Conservation (phyloP, 2,329 filamentous ascomycete genomes). For the Fonsecaea multimorphosa region DNA sequence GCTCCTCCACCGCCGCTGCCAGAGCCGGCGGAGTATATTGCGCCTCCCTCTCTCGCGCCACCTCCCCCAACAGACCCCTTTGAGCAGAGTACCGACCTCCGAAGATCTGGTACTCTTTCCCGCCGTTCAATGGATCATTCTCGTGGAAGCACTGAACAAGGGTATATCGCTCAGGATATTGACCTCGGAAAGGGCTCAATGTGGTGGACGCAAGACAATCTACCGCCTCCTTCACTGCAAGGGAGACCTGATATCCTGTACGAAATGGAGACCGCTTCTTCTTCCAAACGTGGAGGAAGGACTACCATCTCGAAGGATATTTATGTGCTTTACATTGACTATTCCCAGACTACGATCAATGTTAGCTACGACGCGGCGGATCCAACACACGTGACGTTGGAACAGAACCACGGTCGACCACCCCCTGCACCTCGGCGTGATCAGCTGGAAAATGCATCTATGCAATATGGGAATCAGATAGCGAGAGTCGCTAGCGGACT, state of each 20-base stretch:
- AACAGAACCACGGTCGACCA: conserved; percentile 85
- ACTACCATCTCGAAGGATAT: conserved; percentile 77
- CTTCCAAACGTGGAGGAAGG: conserved; percentile 72
- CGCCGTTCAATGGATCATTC: conserved; percentile 75
- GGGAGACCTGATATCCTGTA: conserved; percentile 81
- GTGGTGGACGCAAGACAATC: conserved; percentile 87
- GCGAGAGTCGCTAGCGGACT: conserved; percentile 73
- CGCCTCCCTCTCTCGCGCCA: conserved; percentile 53
- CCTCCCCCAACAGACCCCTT: conserved; percentile 62
- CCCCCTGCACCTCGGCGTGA: conserved; percentile 85
- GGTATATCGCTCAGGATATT: conserved; percentile 85
- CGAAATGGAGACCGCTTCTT: conserved; percentile 78
- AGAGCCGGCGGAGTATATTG: conserved; percentile 51
- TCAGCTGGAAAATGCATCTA: conserved; percentile 85
- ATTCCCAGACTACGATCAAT: conserved; percentile 90
- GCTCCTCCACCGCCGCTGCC: conserved; percentile 55
- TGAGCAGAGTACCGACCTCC: conserved; percentile 70
- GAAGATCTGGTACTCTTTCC: conserved; percentile 56
- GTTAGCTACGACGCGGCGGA: conserved; percentile 79
- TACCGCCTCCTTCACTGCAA: conserved; percentile 80
- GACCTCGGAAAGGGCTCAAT: conserved; percentile 75
- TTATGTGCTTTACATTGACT: conserved; percentile 91
- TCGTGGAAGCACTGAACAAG: conserved; percentile 76
- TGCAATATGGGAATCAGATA: conserved; percentile 79
- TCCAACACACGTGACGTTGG: conserved; percentile 72